Evolutionary conservation across 352 stramenopile genomes (phyloP).

Genomic region (Phytopythium chamaehyphon): DNA sequence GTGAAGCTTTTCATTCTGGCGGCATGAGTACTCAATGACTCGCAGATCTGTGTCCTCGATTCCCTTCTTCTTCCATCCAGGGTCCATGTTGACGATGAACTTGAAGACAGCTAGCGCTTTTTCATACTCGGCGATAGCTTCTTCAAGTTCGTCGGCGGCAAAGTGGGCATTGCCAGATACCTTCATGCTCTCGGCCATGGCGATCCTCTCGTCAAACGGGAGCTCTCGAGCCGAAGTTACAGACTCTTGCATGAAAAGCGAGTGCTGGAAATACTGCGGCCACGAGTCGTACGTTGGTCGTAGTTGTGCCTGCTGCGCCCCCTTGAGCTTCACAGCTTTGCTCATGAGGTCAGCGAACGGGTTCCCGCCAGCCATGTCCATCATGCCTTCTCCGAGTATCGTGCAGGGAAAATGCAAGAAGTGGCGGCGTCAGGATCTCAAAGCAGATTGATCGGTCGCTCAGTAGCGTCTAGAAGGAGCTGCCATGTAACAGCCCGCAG

Average conservation of each 20-base stretch:
- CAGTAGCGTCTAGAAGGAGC: not conserved
- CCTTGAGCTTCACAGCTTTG: constrained; percentile 85
- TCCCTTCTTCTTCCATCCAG: constrained; percentile 83
- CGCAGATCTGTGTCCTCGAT: constrained; percentile 79
- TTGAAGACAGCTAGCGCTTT: constrained; percentile 84
- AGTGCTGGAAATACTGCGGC: constrained; percentile 86
- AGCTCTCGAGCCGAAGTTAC: constrained; percentile 40
- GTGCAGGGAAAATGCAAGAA: too few species aligned
- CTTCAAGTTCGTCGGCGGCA: constrained; percentile 37
- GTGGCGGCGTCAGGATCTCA: too few species aligned
- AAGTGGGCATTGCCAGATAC: constrained; percentile 59
- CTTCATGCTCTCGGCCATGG: constrained; percentile 67
- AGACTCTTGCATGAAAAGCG: constrained; percentile 84
- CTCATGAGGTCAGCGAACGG: constrained; percentile 83
- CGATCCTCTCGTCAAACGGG: constrained; percentile 48
- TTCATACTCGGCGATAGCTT: constrained; percentile 80
- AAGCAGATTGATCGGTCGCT: constrained; percentile 1
- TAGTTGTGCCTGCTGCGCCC: constrained; percentile 73
- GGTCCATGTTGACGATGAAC: constrained; percentile 74
- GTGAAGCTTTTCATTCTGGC: constrained; percentile 11
- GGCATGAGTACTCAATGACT: constrained; percentile 49
- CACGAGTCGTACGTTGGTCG: constrained; percentile 69
- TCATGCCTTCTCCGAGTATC: constrained; percentile 16
- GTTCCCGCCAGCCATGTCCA: constrained; percentile 64
- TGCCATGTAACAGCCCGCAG: not conserved